Evolutionary conservation across 352 stramenopile species (phyloP).

Genomic region (Globisporangium nodosum): DNA sequence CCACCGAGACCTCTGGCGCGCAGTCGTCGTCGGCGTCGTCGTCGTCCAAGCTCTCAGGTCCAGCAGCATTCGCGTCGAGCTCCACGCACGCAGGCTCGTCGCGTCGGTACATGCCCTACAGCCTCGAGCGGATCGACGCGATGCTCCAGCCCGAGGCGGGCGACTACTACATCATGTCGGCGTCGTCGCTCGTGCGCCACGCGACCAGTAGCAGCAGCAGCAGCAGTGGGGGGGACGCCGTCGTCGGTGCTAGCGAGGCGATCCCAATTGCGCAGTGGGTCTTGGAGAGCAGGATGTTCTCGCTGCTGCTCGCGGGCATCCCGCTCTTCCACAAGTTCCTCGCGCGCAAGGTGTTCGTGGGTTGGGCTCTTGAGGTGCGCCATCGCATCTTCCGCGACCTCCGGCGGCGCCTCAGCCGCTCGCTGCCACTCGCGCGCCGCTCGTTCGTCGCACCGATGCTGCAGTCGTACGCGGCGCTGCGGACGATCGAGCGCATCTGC

Average conservation of each 20-base stretch:
- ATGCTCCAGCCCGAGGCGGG: constrained; percentile 20
- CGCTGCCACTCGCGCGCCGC: constrained; percentile 31
- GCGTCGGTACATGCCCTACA: constrained; percentile 51
- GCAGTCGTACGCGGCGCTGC: constrained; percentile 27
- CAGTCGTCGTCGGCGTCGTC: neutral
- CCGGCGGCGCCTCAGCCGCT: constrained; percentile 22
- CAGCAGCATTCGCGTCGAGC: too few species aligned
- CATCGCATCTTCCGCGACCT: constrained; percentile 39
- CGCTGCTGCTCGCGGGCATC: constrained; percentile 56
- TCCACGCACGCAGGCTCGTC: neutral
- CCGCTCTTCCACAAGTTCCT: constrained; percentile 75
- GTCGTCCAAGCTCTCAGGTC: neutral
- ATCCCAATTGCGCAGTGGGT: constrained; percentile 68
- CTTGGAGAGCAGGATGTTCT: constrained; percentile 72
- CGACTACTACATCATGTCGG: constrained; percentile 72
- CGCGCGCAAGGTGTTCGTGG: constrained; percentile 45
- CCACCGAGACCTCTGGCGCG: neutral
- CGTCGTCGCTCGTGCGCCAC: constrained; percentile 53
- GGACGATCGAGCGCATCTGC: constrained; percentile 33
- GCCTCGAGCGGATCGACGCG: constrained; percentile 37
- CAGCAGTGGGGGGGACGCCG: neutral
- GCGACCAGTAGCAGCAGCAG: constrained; percentile 28
- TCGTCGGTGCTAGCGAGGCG: constrained; percentile 34
- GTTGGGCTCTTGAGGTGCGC: constrained; percentile 34
- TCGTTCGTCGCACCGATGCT: constrained; percentile 39